These are phyloP conservation scores for Lentinula boryana DNA, from an alignment of 768 basidiomycete genomes.

Conservation along the genomic window DNA sequence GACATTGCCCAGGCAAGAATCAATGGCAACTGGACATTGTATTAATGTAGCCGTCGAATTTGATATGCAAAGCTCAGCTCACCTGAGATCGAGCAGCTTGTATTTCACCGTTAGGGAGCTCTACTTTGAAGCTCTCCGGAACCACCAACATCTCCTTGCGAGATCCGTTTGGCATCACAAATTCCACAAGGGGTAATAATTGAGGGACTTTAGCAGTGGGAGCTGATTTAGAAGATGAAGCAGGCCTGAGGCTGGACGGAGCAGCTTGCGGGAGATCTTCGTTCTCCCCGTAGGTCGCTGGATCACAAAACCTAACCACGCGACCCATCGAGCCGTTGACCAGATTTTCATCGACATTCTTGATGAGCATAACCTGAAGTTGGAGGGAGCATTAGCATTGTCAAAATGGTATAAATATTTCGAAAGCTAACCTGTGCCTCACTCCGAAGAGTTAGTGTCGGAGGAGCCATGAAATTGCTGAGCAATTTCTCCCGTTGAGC, in stretches of 20 bases:
- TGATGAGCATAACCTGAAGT: slow-evolving; percentile 87
- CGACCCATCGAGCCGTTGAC: slow-evolving; percentile 95
- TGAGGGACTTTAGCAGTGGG: slow-evolving; percentile 12
- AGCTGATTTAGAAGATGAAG: neutral
- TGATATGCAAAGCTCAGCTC: slow-evolving; percentile 12
- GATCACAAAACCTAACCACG: slow-evolving; percentile 68
- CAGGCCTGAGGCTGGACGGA: neutral
- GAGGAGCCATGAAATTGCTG: slow-evolving; percentile 86
- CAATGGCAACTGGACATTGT: slow-evolving; percentile 59
- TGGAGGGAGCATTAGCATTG: slow-evolving; percentile 8
- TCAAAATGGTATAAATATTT: neutral
- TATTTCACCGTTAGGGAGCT: slow-evolving; percentile 80
- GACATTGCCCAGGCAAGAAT: slow-evolving; percentile 97
- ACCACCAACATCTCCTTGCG: slow-evolving; percentile 48
- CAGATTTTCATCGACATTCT: slow-evolving; percentile 84
- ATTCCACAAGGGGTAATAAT: slow-evolving; percentile 69
- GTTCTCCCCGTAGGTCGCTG: slow-evolving; percentile 34
- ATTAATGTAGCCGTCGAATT: neutral
- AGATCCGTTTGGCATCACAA: slow-evolving; percentile 53
- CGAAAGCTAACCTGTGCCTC: slow-evolving; percentile 57
- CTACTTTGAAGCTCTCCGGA: slow-evolving; percentile 81
- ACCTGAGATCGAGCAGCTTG: slow-evolving; percentile 81
- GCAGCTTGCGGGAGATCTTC: slow-evolving; percentile 24
- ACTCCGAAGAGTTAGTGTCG: slow-evolving; percentile 58
- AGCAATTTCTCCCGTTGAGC: slow-evolving; percentile 73